A percentile compares a stretch with the other conserved stretches of the same genome.
These are phyloP conservation scores for Trichoderma oligosporum DNA, from an alignment of 2,329 filamentous ascomycete species.

Conservation along the genomic window DNA sequence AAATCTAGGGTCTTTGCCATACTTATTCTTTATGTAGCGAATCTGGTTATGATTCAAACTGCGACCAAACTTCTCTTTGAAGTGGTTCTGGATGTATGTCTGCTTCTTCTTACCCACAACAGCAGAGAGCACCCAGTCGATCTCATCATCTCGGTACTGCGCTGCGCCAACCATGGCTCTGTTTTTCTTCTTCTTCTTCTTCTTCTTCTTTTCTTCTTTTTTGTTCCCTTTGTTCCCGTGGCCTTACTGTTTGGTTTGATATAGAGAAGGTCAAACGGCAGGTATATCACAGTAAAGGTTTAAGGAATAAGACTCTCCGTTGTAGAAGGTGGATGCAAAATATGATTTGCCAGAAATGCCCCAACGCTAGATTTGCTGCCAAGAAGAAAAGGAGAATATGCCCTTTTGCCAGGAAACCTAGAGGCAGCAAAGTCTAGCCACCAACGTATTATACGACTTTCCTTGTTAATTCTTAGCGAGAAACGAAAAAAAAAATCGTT, in stretches of 20 bases:
- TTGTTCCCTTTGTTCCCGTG: not conserved
- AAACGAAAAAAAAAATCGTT: not conserved
- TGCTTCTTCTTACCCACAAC: conserved; percentile 29
- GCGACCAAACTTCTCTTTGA: conserved; percentile 30
- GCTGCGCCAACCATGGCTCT: conserved; percentile 34
- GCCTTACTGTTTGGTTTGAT: not conserved
- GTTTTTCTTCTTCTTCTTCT: not conserved
- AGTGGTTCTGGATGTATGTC: conserved; percentile 28
- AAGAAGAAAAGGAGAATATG: too few species aligned
- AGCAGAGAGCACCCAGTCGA: conserved; percentile 34
- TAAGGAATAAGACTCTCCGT: not conserved
- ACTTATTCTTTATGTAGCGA: conserved; percentile 40
- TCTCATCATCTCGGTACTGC: conserved; percentile 35
- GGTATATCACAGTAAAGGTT: not conserved
- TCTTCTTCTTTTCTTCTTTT: not conserved
- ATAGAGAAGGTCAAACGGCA: not conserved
- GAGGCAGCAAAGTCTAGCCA: not conserved
- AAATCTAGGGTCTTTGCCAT: conserved; percentile 38
- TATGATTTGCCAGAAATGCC: not conserved
- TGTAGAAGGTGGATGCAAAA: not conserved
- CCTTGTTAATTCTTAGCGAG: not conserved
- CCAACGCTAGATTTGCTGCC: not conserved
- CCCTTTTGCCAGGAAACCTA: not conserved
- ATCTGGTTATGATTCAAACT: conserved; percentile 35
- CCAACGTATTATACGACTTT: not conserved